Conservation (phyloP, 768 basidiomycete species). For the Phaeotremella fagi region DNA sequence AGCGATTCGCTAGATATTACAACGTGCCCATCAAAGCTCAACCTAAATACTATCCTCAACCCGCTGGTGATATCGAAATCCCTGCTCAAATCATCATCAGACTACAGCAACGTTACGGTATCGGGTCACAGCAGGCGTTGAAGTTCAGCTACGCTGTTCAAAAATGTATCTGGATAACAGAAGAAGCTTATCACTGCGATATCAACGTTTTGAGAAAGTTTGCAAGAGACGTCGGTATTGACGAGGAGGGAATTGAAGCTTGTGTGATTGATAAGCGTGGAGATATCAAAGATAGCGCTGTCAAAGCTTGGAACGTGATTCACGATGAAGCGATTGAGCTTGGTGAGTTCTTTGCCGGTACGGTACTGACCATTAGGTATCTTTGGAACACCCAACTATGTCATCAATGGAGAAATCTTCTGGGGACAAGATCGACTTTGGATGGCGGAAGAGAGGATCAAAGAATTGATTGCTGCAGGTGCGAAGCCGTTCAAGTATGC, state of each 20-base stretch:
- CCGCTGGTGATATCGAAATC: slow-evolving; percentile 21
- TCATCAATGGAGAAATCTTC: slow-evolving; percentile 37
- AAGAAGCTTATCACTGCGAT: slow-evolving; percentile 25
- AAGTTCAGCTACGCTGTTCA: slow-evolving; percentile 27
- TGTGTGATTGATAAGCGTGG: slow-evolving; percentile 22
- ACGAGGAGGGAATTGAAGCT: slow-evolving; percentile 11
- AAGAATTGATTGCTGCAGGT: slow-evolving; percentile 16
- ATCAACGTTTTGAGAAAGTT: slow-evolving; percentile 16
- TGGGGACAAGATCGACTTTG: slow-evolving; percentile 37
- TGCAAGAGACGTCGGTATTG: slow-evolving; percentile 14
- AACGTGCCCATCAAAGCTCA: slow-evolving; percentile 13
- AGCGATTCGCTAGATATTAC: slow-evolving; percentile 16
- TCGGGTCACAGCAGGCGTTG: slow-evolving; percentile 19
- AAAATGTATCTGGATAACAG: slow-evolving; percentile 32
- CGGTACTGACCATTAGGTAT: slow-evolving; percentile 16
- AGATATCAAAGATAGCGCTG: slow-evolving; percentile 16
- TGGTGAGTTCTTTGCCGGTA: slow-evolving; percentile 11
- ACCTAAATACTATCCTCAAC: slow-evolving; percentile 29
- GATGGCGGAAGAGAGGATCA: slow-evolving; percentile 25
- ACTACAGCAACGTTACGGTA: slow-evolving; percentile 18
- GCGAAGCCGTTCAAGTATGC: slow-evolving; percentile 10
- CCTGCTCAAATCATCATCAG: slow-evolving; percentile 32
- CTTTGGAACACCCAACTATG: slow-evolving; percentile 38
- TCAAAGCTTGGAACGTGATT: slow-evolving; percentile 23
- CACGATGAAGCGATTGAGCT: slow-evolving; percentile 25